Percentiles rank a stretch among this genome's conserved stretches.
Evolutionary conservation across 2,329 filamentous ascomycete genomes (phyloP).

Genomic region (Hypoxylon sp.): DNA sequence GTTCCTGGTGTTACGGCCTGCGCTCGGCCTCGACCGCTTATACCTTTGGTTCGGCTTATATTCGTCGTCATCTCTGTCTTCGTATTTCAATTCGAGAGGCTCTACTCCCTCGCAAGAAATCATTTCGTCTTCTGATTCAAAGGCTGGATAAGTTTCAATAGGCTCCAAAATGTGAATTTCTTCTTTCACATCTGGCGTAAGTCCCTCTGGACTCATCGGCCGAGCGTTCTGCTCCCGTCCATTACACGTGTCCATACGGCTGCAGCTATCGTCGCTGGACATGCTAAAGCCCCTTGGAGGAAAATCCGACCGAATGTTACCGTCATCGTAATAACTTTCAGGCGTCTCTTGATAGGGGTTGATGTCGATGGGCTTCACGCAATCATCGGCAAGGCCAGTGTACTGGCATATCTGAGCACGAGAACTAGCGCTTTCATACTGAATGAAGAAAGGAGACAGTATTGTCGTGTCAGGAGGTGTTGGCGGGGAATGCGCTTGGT

Average conservation of each 20-base stretch:
- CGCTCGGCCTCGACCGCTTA: slow-evolving; percentile 36
- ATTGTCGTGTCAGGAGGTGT: slow-evolving; percentile 55
- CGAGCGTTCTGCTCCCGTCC: slow-evolving; percentile 35
- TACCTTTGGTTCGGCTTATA: slow-evolving; percentile 44
- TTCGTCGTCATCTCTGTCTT: slow-evolving; percentile 47
- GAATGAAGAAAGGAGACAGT: slow-evolving; percentile 49
- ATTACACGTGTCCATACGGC: slow-evolving; percentile 41
- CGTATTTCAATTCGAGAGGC: slow-evolving; percentile 32
- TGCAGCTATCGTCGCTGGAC: slow-evolving; percentile 51
- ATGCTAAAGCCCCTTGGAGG: slow-evolving; percentile 49
- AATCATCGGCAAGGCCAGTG: slow-evolving; percentile 50
- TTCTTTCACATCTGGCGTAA: slow-evolving; percentile 44
- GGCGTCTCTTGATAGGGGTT: slow-evolving; percentile 51
- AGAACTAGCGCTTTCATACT: slow-evolving; percentile 47
- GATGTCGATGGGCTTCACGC: slow-evolving; percentile 54
- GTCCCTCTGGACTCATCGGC: slow-evolving; percentile 48
- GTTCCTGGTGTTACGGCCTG: slow-evolving; percentile 38
- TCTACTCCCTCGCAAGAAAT: slow-evolving; percentile 41
- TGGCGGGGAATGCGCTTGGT: slow-evolving; percentile 52
- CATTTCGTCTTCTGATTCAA: slow-evolving; percentile 41
- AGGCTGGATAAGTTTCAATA: slow-evolving; percentile 23
- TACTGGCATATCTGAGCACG: slow-evolving; percentile 49
- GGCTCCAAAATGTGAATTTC: slow-evolving; percentile 45
- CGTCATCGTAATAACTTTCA: slow-evolving; percentile 49
- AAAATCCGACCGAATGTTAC: slow-evolving; percentile 42